phyloP scores from a whole-genome alignment of 2,329 filamentous ascomycete species.

The Aspergillus sp. region DNA sequence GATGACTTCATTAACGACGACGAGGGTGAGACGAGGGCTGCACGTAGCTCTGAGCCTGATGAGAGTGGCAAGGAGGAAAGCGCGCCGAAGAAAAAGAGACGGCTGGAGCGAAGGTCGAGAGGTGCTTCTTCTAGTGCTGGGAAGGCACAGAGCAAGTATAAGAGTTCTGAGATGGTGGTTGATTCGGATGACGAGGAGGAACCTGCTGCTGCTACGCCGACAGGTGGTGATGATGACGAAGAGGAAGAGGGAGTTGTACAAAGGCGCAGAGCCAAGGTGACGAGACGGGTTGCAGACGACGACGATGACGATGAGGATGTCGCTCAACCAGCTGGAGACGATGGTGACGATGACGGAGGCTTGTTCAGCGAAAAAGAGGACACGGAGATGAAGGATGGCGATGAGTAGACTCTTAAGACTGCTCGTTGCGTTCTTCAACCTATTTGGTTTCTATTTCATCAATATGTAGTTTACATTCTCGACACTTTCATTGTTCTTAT shows the following conservation, averaged over 20 bases:
- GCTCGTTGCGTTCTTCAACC: slow-evolving; percentile 8
- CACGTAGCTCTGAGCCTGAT: slow-evolving; percentile 26
- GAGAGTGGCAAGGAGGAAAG: slow-evolving; percentile 37
- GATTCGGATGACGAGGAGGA: slow-evolving; percentile 63
- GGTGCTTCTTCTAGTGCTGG: slow-evolving; percentile 7
- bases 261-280: slow-evolving; percentile 34
- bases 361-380: slow-evolving; percentile 37
- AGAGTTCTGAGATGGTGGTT: slow-evolving; percentile 80
- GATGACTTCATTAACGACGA: slow-evolving; percentile 33
- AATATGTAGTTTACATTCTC: slow-evolving; percentile 18
- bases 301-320: slow-evolving; percentile 49
- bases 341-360: slow-evolving; percentile 35
- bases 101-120: slow-evolving; percentile 54
- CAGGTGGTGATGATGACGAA: slow-evolving; percentile 17
- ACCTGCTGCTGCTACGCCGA: slow-evolving; percentile 37
- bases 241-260: slow-evolving; percentile 38
- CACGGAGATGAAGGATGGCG: slow-evolving; percentile 39
- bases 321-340: slow-evolving; percentile 13
- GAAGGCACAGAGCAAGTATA: slow-evolving; percentile 65
- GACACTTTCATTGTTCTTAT: slow-evolving; percentile 10
- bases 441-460: slow-evolving; percentile 8
- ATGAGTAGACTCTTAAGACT: slow-evolving; percentile 14
- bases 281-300: slow-evolving; percentile 38
- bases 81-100: slow-evolving; percentile 59
- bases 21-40: slow-evolving; percentile 29